Percentiles rank a stretch among this genome's conserved stretches.
Evolutionary conservation across 768 basidiomycete species (phyloP).

Genomic region (Russula ochroleuca): DNA sequence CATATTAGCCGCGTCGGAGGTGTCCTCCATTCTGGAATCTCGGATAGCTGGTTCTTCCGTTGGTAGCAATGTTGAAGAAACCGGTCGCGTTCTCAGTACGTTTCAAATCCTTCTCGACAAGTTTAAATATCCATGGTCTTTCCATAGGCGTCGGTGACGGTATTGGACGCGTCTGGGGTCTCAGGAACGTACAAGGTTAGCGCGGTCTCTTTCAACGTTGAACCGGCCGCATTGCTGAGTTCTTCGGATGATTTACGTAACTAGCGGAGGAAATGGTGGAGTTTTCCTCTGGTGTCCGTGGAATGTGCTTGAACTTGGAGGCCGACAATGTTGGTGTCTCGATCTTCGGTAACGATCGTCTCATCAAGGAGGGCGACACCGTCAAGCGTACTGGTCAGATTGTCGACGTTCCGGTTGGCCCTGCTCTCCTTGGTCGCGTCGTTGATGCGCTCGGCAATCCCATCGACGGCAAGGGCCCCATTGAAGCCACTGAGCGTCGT

Average conservation of each 20-base stretch:
- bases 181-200: constrained; percentile 94
- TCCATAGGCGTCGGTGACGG: constrained; percentile 93
- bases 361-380: constrained; percentile 99
- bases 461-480: constrained; percentile 99
- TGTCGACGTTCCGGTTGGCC: constrained; percentile 99
- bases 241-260: constrained; percentile 27
- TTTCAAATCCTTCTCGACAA: constrained; percentile 30
- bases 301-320: constrained; percentile 99
- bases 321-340: constrained; percentile 99
- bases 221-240: constrained; percentile 26
- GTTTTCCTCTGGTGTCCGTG: constrained; percentile 99
- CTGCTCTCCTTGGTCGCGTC: constrained; percentile 95
- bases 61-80: constrained; percentile 96
- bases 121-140: constrained; percentile 27
- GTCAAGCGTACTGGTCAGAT: constrained; percentile 99
- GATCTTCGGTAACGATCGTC: constrained; percentile 97
- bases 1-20: constrained; percentile 89
- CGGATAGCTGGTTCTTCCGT: constrained; percentile 91
- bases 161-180: constrained; percentile 99
- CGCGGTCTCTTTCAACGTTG: constrained; percentile 27
- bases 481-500: constrained; percentile 87
- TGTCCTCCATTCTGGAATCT: constrained; percentile 97
- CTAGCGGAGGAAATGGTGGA: constrained; percentile 99
- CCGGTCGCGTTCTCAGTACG: constrained; percentile 96
- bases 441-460: constrained; percentile 99